Percentiles rank a stretch among this genome's conserved stretches.
These are phyloP conservation scores for Ostreobium quekettii DNA, from an alignment of 139 green algal species.

Conservation along the genomic window DNA sequence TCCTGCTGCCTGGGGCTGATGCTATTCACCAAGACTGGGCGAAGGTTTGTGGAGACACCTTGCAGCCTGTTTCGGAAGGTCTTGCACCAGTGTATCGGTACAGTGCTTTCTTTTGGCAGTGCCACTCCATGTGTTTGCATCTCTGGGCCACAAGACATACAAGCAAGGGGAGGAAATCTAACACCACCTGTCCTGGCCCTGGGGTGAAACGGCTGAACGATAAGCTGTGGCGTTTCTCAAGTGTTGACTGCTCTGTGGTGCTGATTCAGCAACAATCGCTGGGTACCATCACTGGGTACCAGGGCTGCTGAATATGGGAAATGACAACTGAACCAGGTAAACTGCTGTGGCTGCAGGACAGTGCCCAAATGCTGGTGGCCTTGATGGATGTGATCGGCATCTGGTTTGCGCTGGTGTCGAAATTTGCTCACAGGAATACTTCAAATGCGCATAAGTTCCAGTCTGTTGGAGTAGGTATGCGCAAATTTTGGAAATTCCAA, in stretches of 20 bases:
- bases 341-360: too few relatives aligned
- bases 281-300: too few relatives aligned
- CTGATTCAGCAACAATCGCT: not conserved
- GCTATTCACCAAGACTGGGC: constrained; percentile 4
- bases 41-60: constrained; percentile 3
- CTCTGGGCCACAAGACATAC: too few relatives aligned
- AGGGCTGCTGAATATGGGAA: too few relatives aligned
- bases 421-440: constrained; percentile 17
- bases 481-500: too few relatives aligned
- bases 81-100: not conserved
- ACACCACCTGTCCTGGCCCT: too few relatives aligned
- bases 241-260: not conserved
- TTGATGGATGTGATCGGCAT: constrained; percentile 14
- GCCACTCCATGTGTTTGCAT: too few relatives aligned
- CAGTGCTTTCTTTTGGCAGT: not conserved
- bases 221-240: not conserved
- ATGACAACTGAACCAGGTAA: too few relatives aligned
- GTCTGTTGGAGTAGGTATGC: constrained; percentile 10
- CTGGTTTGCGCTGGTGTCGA: constrained; percentile 9
- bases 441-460: constrained; percentile 19
- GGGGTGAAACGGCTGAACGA: too few relatives aligned
- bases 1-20: constrained; percentile 12
- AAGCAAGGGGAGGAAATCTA: too few relatives aligned
- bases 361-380: constrained; percentile 11
- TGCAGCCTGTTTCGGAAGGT: not conserved